Conservation (phyloP, 192 early-diverging fungal genomes). For the Dimargaris cristalligena region DNA sequence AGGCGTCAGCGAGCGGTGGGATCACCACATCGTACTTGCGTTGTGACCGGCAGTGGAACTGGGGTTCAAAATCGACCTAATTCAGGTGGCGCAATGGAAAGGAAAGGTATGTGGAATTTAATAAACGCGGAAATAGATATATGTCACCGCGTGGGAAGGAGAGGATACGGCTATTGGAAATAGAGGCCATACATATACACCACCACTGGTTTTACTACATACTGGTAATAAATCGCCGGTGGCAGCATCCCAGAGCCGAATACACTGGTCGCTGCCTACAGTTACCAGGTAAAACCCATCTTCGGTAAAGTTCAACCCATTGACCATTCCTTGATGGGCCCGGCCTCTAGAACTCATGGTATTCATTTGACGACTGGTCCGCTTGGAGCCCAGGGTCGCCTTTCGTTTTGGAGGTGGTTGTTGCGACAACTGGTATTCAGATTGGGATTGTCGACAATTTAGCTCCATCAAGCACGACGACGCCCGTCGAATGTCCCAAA, state of each 20-base stretch:
- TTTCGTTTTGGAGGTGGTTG: no score
- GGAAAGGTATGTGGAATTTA: no score
- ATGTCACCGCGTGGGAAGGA: no score
- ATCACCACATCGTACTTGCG: conserved; percentile 12
- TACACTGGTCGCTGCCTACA: conserved; percentile 36
- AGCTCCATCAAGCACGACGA: conserved; percentile 40
- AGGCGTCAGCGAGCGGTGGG: not conserved
- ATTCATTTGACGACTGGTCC: no score
- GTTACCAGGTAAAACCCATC: conserved; percentile 42
- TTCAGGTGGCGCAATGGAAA: no score
- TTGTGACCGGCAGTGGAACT: not conserved
- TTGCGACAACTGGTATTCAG: no score
- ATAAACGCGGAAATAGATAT: no score
- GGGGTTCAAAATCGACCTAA: conserved; percentile 1
- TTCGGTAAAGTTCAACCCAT: conserved; percentile 44
- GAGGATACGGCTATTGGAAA: no score
- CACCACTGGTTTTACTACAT: not conserved
- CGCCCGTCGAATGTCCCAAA: conserved; percentile 80
- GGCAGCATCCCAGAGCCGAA: conserved; percentile 47
- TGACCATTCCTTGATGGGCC: conserved; percentile 40
- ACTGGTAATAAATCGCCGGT: not conserved
- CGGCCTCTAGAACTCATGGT: no score
- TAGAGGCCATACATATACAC: no score
- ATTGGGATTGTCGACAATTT: no score
- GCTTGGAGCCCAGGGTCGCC: no score